Base-by-base conservation (phyloP, 805 yeast genomes). In the Wickerhamiella hasegawae region DNA sequence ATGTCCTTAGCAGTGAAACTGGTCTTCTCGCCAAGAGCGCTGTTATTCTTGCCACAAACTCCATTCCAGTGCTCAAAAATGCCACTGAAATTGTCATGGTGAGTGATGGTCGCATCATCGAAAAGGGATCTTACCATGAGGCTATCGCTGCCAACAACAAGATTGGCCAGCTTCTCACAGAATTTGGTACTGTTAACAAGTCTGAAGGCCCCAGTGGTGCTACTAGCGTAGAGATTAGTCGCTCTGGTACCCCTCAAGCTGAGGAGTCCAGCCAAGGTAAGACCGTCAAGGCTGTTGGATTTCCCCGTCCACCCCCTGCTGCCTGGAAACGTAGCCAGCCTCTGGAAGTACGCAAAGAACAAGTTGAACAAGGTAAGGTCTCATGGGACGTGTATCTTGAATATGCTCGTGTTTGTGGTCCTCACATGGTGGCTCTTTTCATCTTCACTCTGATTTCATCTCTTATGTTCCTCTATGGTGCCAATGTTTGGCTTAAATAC, bases 361-460 rank as follows among this genome's bases (percentile, higher is more conserved):
- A 73, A 45, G 69, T 79, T 39, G 94, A 90, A 58, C 85, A 83
- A 53, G 98, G 98, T 37, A 75, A 83, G 53, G 98, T 90, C 38
- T 78, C 81, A 51, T 79, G 94, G 84, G 63, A 66, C 20, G 81
- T 90, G 28, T 90, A 90, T 55, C 47, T 58, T 40, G 80, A 73
- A 40, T 90, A 90, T 53, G 93, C 92, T 18, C 71, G 68, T 41
- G 94, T 97, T 0, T 85, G 95, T 61, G 82, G 82, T 42, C 68
- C 77, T 6, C 58, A 50, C 33, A 71, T 70, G 41, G 93, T 84
- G 14, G 18, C 63, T 0, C 46, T 77, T 2, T 76, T 75, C 51
- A 45, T 83, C 34, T 35, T 52, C 1, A 64, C 72, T 43, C 65
- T 79, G 41, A 49, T 77, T n/a, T 32, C 67, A 4, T 66, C 81